phyloP scores from a whole-genome alignment of 2,329 filamentous ascomycete genomes.

The Arthrobotrys pseudoclavata region DNA sequence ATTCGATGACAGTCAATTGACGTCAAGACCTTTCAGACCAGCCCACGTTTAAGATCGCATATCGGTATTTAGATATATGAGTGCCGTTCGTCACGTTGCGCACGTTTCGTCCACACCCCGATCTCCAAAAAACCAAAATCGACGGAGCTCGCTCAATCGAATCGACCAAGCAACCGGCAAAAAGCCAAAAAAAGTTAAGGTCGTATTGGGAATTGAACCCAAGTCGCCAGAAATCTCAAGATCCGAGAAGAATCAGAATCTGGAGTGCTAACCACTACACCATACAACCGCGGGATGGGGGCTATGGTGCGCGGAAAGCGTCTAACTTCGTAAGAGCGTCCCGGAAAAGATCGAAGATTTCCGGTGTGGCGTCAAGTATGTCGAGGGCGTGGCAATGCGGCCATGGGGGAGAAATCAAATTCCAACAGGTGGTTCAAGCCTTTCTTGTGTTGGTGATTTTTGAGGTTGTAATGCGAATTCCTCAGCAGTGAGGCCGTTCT shows the following conservation, averaged over 20 bases:
- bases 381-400: not conserved
- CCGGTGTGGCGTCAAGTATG: not conserved
- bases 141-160: not conserved
- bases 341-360: not conserved
- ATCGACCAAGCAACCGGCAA: not conserved
- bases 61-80: too few relatives aligned
- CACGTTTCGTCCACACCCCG: not conserved
- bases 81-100: not conserved
- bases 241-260: slow-evolving; percentile 49
- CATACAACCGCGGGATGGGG: slow-evolving; percentile 45
- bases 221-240: slow-evolving; percentile 55
- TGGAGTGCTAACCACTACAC: slow-evolving; percentile 60
- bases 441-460: slow-evolving; percentile 1
- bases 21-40: too few relatives aligned
- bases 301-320: not conserved
- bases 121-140: not conserved
- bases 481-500: too few relatives aligned
- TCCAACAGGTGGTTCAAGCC: not conserved
- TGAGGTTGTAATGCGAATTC: too few relatives aligned
- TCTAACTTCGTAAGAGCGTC: slow-evolving; percentile 14
- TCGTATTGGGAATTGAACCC: slow-evolving; percentile 60
- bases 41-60: too few relatives aligned
- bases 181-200: slow-evolving; percentile 32
- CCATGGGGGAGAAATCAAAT: not conserved
- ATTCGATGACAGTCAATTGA: too few relatives aligned